phyloP scores from a whole-genome alignment of 768 basidiomycete genomes.

The Auriscalpium microsporum region DNA sequence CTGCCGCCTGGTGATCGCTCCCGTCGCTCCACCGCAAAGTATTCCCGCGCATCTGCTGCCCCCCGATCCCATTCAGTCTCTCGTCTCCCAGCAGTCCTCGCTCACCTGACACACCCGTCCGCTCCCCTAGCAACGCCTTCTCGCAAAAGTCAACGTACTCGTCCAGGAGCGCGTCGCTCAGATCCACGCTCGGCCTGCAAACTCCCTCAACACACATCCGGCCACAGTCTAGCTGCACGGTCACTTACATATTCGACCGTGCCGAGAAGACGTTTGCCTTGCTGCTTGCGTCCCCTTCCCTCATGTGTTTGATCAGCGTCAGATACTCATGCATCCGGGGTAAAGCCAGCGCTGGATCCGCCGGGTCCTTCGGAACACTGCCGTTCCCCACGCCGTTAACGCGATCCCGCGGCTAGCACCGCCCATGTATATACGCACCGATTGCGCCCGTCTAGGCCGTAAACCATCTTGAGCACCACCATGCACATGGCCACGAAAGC shows the following conservation, averaged over 20 bases:
- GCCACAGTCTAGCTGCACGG: neutral
- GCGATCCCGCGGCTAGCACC: neutral
- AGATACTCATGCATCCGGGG: slow-evolving; percentile 11
- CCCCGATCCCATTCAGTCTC: slow-evolving; percentile 2
- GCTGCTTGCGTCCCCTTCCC: neutral
- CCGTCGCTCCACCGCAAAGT: slow-evolving; percentile 7
- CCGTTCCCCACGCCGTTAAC: slow-evolving; percentile 28
- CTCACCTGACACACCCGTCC: slow-evolving; percentile 1
- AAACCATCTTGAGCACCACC: slow-evolving; percentile 74
- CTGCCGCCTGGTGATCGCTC: neutral
- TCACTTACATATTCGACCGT: slow-evolving; percentile 7
- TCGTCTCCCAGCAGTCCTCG: neutral
- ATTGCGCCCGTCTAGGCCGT: slow-evolving; percentile 65
- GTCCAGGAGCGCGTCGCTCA: slow-evolving; percentile 6
- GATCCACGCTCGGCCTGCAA: slow-evolving; percentile 5
- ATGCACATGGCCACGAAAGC: slow-evolving; percentile 51
- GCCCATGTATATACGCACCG: slow-evolving; percentile 33
- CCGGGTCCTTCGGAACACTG: slow-evolving; percentile 8
- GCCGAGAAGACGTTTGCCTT: slow-evolving; percentile 10
- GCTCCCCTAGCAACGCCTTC: slow-evolving; percentile 1
- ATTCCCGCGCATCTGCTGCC: slow-evolving; percentile 14
- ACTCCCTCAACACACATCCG: neutral
- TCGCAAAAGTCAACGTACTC: slow-evolving; percentile 11
- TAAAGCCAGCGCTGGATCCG: slow-evolving; percentile 13
- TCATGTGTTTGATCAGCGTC: slow-evolving; percentile 3